Evolutionary conservation across 371 early-diverging fungal species (phyloP), one percentile per base, ranked within the genome.

Genomic region (Mortierella sp.): DNA sequence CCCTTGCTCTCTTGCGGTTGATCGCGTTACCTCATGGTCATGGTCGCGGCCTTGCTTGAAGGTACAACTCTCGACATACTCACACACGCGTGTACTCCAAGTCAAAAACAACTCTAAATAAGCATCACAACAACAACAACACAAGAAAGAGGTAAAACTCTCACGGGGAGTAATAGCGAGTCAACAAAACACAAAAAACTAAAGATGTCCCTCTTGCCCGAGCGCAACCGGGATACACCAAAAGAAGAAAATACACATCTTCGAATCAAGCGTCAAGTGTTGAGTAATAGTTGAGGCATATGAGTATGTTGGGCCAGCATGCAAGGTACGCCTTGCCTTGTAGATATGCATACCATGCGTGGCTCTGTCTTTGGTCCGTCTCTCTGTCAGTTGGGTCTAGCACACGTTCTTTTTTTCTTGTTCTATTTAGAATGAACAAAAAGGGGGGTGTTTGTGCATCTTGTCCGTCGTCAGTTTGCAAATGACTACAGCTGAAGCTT

Each of bases 81-180:
- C 47, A 47, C 47, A 22, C 11, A 47, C 22, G 22, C 47, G 2
- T 22, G 16, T 22, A 47, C 50, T 22, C 22, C n/a, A 47, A 47
- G 22, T 47, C 47, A 45, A 45, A 22, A 22, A 48, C 48, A 58
- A 58, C 34, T 58, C 58, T 34, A 58, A 58, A 34, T 58, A 58
- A 58, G 58, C 58, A 58, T 58, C n/a, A n/a, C n/a, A n/a, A n/a
- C n/a, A n/a, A n/a, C n/a, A n/a, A n/a, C n/a, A n/a, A n/a, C n/a
- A n/a, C n/a, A n/a, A n/a, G n/a, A n/a, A n/a, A n/a, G 50, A 50
- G 24, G 50, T 6, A 29, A 14, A 55, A n/a, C n/a, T n/a, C n/a
- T n/a, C n/a, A n/a, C n/a, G n/a, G n/a, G 9, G 55, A 31, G 58
- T 58, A 58, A 58, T 31, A 58, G 37, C 31, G 58, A 58, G 58